phyloP scores from a whole-genome alignment of 345 rosid species.

The Eucalyptus rudis region DNA sequence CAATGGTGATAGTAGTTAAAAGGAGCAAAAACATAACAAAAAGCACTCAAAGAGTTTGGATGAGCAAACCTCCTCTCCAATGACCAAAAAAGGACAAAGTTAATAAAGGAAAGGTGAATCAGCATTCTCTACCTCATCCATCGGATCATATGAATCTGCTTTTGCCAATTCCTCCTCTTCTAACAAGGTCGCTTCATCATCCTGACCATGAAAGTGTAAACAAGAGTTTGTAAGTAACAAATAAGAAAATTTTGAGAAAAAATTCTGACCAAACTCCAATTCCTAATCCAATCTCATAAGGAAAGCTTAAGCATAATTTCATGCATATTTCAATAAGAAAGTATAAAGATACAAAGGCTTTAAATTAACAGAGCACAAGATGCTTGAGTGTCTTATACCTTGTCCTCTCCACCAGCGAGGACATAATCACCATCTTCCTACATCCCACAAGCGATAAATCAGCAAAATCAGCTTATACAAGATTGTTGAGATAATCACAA shows the following conservation, averaged over 20 bases:
- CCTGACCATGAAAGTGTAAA: slow-evolving; percentile 22
- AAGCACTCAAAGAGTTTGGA: background rate
- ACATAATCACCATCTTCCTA: slow-evolving; percentile 93
- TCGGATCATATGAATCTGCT: slow-evolving; percentile 45
- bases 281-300: background rate
- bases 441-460: slow-evolving; percentile 8
- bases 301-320: background rate
- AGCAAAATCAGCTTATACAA: background rate
- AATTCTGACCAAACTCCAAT: background rate
- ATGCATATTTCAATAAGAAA: background rate
- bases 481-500: background rate
- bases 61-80: background rate
- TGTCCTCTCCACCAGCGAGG: slow-evolving; percentile 63
- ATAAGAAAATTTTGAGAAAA: background rate
- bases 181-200: slow-evolving; percentile 83
- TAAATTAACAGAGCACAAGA: background rate
- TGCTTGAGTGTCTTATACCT: slow-evolving; percentile 32
- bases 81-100: background rate
- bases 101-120: slow-evolving; percentile 1
- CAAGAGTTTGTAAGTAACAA: background rate
- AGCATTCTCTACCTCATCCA: slow-evolving; percentile 53
- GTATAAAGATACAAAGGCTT: background rate
- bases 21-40: background rate
- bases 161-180: slow-evolving; percentile 87
- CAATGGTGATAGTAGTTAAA: background rate